Percentiles rank a stretch among this genome's conserved stretches.
phyloP scores from a whole-genome alignment of 148 eudicot species.

The Rhododendron ferrugineum region DNA sequence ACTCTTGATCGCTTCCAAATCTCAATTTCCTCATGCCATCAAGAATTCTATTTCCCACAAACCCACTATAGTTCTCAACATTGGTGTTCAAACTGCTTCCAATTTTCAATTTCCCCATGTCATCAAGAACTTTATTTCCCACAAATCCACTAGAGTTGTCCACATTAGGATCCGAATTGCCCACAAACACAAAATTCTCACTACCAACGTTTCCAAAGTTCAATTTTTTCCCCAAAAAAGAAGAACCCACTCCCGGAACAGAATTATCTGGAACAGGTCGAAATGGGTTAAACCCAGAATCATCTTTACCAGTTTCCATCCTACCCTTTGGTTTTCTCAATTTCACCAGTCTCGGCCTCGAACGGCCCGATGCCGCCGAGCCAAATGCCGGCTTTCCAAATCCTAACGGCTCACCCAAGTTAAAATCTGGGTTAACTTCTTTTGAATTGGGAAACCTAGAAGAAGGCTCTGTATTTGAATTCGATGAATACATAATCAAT shows the following conservation, averaged over 20 bases:
- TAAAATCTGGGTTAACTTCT: constrained; percentile 16
- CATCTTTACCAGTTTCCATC: constrained; percentile 23
- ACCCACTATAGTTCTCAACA: constrained; percentile 17
- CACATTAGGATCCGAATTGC: constrained; percentile 21
- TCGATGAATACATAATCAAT: constrained; percentile 21
- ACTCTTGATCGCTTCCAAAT: constrained; percentile 21
- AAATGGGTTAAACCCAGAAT: constrained; percentile 48
- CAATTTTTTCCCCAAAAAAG: constrained; percentile 9
- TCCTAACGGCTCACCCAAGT: constrained; percentile 40
- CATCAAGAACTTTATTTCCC: constrained; percentile 33
- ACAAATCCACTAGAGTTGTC: constrained; percentile 19
- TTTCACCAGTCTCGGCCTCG: constrained; percentile 51
- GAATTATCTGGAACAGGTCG: constrained; percentile 24
- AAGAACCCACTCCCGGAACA: constrained; percentile 15
- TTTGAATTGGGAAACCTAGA: constrained; percentile 30
- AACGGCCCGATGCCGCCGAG: constrained; percentile 25
- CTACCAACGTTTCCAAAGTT: constrained; percentile 14
- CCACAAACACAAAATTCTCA: constrained; percentile 22
- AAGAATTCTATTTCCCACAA: constrained; percentile 26
- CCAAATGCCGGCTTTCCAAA: constrained; percentile 33
- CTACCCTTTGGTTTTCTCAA: constrained; percentile 30
- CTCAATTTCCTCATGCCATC: constrained; percentile 47
- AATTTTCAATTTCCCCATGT: constrained; percentile 44
- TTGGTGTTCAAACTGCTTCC: constrained; percentile 21
- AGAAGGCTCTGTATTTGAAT: constrained; percentile 22